Evolutionary conservation across 1,139 yeast genomes (phyloP).

Genomic region (Nakaseomyces delphensis): DNA sequence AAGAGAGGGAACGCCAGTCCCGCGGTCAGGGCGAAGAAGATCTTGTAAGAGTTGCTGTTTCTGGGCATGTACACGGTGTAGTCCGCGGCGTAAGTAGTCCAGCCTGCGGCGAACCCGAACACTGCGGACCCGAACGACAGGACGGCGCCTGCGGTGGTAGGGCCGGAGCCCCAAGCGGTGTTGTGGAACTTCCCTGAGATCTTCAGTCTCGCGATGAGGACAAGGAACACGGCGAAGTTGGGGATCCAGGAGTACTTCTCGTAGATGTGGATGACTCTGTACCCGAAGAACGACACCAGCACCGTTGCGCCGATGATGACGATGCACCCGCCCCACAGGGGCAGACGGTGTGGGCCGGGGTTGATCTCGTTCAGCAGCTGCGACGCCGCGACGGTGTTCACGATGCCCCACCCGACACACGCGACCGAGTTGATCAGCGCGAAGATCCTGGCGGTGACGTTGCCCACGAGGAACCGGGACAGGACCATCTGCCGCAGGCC

Average conservation of each 20-base stretch:
- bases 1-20: constrained; percentile 64
- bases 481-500: constrained; percentile 87
- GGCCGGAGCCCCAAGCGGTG: constrained; percentile 39
- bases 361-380: constrained; percentile 74
- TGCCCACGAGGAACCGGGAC: constrained; percentile 72
- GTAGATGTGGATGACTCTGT: constrained; percentile 68
- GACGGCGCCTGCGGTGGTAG: constrained; percentile 62
- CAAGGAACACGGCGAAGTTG: constrained; percentile 59
- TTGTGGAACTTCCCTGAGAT: constrained; percentile 51
- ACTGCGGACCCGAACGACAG: constrained; percentile 78
- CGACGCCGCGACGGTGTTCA: constrained; percentile 83
- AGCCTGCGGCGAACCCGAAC: constrained; percentile 89
- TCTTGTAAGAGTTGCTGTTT: constrained; percentile 46
- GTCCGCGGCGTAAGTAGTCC: constrained; percentile 91
- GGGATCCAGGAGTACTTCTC: constrained; percentile 91
- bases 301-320: constrained; percentile 63
- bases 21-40: constrained; percentile 53
- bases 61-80: constrained; percentile 79
- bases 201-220: constrained; percentile 68
- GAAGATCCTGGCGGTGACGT: constrained; percentile 64
- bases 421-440: constrained; percentile 73
- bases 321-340: constrained; percentile 88
- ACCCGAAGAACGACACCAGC: constrained; percentile 77
- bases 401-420: constrained; percentile 94
- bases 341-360: constrained; percentile 44